These are phyloP conservation scores for Suhomyces xylopsoci DNA, from an alignment of 805 yeast species.

Conservation along the genomic window DNA sequence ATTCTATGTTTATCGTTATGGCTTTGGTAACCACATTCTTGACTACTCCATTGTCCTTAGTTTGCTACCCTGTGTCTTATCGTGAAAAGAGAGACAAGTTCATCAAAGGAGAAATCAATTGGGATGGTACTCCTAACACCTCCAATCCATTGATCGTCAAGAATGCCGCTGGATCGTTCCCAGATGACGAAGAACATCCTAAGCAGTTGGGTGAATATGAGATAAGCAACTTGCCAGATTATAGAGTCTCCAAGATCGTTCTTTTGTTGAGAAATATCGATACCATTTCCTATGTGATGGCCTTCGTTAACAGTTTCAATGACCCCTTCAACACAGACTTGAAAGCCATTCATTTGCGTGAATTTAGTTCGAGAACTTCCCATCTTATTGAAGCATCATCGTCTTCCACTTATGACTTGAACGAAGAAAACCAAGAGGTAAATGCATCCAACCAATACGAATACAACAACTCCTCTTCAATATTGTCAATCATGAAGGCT, in stretches of 20 bases:
- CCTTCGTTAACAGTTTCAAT: slow-evolving; percentile 27
- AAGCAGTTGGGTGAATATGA: slow-evolving; percentile 5
- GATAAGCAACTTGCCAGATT: slow-evolving; percentile 17
- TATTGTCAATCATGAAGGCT: slow-evolving; percentile 32
- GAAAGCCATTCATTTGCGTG: slow-evolving; percentile 54
- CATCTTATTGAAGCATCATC: slow-evolving; percentile 65
- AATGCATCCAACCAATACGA: slow-evolving; percentile 21
- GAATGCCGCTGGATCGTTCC: slow-evolving; percentile 4
- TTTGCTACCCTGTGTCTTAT: slow-evolving; percentile 59
- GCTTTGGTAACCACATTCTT: slow-evolving; percentile 72
- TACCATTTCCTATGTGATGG: slow-evolving; percentile 31
- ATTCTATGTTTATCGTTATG: slow-evolving; percentile 82
- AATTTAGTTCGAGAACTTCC: slow-evolving; percentile 64
- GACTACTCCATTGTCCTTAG: slow-evolving; percentile 72
- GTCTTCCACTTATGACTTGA: slow-evolving; percentile 19
- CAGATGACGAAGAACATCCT: neutral
- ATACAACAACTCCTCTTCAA: slow-evolving; percentile 27
- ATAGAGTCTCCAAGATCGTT: slow-evolving; percentile 22
- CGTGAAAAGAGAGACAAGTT: slow-evolving; percentile 47
- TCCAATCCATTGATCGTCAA: slow-evolving; percentile 3
- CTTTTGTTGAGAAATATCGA: slow-evolving; percentile 30
- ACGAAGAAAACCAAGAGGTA: slow-evolving; percentile 5
- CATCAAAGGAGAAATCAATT: slow-evolving; percentile 21
- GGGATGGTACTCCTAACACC: slow-evolving; percentile 23
- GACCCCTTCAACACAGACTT: slow-evolving; percentile 25